Percentiles rank a stretch among this genome's conserved stretches.
phyloP scores from a whole-genome alignment of 2,329 filamentous ascomycete species.

The Pestalotiopsis fici region DNA sequence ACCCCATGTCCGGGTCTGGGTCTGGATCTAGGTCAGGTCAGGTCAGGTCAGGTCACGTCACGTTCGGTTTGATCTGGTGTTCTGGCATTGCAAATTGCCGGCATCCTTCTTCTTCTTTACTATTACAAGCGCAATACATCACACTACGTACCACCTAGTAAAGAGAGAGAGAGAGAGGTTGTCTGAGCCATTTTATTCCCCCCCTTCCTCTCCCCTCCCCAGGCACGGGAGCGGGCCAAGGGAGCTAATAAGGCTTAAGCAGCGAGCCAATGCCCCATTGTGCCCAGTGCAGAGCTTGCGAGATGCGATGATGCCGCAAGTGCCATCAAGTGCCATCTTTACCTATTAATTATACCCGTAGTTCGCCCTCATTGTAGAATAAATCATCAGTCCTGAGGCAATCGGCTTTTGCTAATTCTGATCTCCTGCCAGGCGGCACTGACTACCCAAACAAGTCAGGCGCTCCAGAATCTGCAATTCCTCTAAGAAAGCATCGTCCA shows the following conservation, averaged over 20 bases:
- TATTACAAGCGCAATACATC: no score
- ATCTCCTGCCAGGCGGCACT: not conserved
- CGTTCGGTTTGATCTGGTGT: no score
- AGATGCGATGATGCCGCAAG: not conserved
- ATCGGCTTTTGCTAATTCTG: not conserved
- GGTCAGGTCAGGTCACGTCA: no score
- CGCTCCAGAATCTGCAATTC: not conserved
- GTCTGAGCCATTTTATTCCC: not conserved
- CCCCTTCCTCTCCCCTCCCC: not conserved
- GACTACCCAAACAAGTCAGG: not conserved
- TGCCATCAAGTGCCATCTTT: not conserved
- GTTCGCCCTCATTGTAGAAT: not conserved
- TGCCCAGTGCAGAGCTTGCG: not conserved
- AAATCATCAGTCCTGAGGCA: not conserved
- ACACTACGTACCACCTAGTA: not conserved
- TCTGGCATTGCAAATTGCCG: no score
- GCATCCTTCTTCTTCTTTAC: no score
- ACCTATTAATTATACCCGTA: no score
- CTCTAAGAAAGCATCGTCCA: not conserved
- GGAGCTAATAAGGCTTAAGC: not conserved
- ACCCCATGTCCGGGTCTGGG: no score
- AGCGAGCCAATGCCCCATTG: not conserved
- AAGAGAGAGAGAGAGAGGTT: not conserved
- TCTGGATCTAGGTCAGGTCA: no score
- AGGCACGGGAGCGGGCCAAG: not conserved